phyloP scores from a whole-genome alignment of 1,139 yeast genomes.

The Meyerozyma guilliermondii region DNA sequence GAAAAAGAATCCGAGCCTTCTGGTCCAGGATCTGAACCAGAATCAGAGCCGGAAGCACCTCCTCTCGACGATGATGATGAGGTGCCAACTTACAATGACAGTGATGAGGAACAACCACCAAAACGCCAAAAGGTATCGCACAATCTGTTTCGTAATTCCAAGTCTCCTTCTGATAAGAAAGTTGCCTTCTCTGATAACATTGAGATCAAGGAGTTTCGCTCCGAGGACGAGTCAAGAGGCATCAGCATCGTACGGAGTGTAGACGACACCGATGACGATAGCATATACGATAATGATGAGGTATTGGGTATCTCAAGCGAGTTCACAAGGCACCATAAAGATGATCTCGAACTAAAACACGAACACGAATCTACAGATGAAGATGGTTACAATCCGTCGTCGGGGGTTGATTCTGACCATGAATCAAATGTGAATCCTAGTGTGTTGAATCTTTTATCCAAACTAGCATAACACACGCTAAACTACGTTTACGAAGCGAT shows the following conservation, averaged over 20 bases:
- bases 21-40: neutral
- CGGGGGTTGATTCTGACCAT: neutral
- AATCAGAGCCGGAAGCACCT: neutral
- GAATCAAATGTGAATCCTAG: constrained; percentile 6
- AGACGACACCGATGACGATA: constrained; percentile 10
- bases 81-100: constrained; percentile 28
- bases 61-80: constrained; percentile 9
- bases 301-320: constrained; percentile 21
- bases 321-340: constrained; percentile 7
- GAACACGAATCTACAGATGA: constrained; percentile 4
- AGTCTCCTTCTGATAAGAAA: constrained; percentile 25
- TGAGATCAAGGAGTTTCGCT: constrained; percentile 40
- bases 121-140: constrained; percentile 1
- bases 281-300: constrained; percentile 7
- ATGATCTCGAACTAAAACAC: constrained; percentile 9
- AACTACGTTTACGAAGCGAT: too few species aligned
- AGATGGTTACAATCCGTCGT: constrained; percentile 5
- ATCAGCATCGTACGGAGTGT: constrained; percentile 13
- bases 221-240: constrained; percentile 28
- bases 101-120: constrained; percentile 6
- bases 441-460: constrained; percentile 10
- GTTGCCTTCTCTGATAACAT: constrained; percentile 45
- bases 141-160: neutral
- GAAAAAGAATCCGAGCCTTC: constrained; percentile 16
- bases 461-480: constrained; percentile 8